Percentiles rank a stretch among this genome's conserved stretches.
Conservation (phyloP, 1,139 yeast species). For the Debaryomycetaceae sp. region DNA sequence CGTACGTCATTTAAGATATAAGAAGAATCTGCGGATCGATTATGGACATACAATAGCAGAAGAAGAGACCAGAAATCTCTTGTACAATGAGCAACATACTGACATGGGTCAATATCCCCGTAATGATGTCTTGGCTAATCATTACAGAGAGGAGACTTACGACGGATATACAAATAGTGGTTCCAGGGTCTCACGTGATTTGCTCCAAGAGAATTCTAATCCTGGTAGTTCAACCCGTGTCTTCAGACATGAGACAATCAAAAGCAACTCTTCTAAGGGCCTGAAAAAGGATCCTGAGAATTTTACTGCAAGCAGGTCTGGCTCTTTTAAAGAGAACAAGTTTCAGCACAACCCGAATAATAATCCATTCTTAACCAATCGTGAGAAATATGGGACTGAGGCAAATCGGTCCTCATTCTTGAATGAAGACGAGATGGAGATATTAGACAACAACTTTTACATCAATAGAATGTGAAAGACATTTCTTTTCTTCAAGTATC, state of each 20-base stretch:
- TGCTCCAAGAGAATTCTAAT: background rate
- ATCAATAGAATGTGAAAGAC: slow-evolving; percentile 7
- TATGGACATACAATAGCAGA: slow-evolving; percentile 7
- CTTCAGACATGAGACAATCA: background rate
- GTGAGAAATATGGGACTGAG: slow-evolving; percentile 1
- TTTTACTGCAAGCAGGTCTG: background rate
- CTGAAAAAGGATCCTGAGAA: background rate
- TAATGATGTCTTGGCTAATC: slow-evolving; percentile 2
- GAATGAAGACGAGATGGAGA: slow-evolving; percentile 26
- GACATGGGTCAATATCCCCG: slow-evolving; percentile 7
- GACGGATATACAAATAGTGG: slow-evolving; percentile 12
- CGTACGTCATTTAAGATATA: slow-evolving; percentile 17
- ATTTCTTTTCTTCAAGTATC: too few relatives aligned
- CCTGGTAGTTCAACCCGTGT: background rate
- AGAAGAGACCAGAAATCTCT: slow-evolving; percentile 13
- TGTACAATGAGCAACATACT: slow-evolving; percentile 5
- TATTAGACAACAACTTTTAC: slow-evolving; percentile 20
- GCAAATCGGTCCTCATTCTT: slow-evolving; percentile 17
- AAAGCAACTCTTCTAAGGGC: background rate
- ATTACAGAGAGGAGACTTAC: slow-evolving; percentile 13
- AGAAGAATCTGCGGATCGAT: slow-evolving; percentile 6
- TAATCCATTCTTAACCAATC: slow-evolving; percentile 6
- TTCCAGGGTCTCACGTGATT: background rate
- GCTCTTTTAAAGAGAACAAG: background rate
- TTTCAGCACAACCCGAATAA: slow-evolving; percentile 4